These are phyloP conservation scores for Telopea speciosissima DNA, from an alignment of 177 flowering plant species.

Conservation along the genomic window DNA sequence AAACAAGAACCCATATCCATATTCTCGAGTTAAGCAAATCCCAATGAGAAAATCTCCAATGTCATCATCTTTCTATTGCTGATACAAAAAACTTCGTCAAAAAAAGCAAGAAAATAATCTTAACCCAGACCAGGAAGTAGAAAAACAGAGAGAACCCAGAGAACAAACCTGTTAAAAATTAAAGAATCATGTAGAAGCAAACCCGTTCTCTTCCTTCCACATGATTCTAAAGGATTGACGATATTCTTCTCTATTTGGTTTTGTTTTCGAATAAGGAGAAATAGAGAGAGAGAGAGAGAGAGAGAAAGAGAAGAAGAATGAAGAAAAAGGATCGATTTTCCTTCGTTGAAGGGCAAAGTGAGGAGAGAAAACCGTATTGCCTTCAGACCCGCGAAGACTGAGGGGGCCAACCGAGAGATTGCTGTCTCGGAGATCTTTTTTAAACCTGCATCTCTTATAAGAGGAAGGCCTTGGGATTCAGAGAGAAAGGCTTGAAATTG, in stretches of 20 bases:
- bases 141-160: constrained; percentile 3
- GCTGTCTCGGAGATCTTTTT: not conserved
- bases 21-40: constrained; percentile 1
- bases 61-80: not conserved
- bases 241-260: not conserved
- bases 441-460: no score
- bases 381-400: constrained; percentile 33
- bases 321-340: constrained; percentile 6
- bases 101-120: not conserved
- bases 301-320: constrained; percentile 9
- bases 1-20: constrained; percentile 13
- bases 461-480: no score
- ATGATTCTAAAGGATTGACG: not conserved
- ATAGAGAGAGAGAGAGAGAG: no score
- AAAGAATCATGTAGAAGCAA: constrained; percentile 9
- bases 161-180: constrained; percentile 12
- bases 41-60: constrained; percentile 12
- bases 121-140: constrained; percentile 4
- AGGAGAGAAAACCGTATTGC: constrained; percentile 36
- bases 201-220: not conserved
- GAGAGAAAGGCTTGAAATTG: no score
- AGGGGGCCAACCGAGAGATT: constrained; percentile 11
- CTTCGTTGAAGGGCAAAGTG: constrained; percentile 8
- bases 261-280: no score
- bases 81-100: not conserved